Evolutionary conservation across 176 grass and related monocot species (phyloP).

Genomic region (Triticum aestivum): DNA sequence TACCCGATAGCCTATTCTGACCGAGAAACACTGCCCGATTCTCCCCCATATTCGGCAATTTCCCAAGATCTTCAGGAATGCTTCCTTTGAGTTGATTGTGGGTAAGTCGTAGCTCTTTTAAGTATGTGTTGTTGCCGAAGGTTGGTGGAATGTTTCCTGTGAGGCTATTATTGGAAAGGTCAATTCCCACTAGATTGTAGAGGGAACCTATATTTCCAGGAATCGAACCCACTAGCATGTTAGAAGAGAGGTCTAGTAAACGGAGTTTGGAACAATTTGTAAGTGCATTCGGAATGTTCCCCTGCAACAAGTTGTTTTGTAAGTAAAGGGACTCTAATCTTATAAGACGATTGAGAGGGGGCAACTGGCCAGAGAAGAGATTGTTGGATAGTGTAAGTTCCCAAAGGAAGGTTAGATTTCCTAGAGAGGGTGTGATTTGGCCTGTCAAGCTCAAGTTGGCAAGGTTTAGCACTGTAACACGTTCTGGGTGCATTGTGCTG

Average conservation of each 20-base stretch:
- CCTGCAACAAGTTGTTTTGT: neutral
- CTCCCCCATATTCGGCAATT: neutral
- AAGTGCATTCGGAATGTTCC: neutral
- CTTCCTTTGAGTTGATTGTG: neutral
- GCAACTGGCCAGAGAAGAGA: neutral
- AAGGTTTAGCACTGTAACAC: neutral
- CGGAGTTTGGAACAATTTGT: neutral
- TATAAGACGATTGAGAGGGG: neutral
- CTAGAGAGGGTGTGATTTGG: neutral
- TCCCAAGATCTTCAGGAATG: neutral
- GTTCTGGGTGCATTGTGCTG: neutral
- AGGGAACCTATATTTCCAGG: neutral
- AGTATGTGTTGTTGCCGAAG: neutral
- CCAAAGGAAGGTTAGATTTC: neutral
- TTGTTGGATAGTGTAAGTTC: neutral
- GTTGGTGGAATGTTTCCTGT: neutral
- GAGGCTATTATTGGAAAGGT: neutral
- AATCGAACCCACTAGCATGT: neutral
- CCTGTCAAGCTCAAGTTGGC: neutral
- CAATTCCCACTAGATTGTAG: neutral
- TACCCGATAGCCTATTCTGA: neutral
- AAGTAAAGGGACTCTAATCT: rapidly evolving
- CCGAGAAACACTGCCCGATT: no score
- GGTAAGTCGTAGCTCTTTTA: neutral
- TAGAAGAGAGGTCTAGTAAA: neutral